These are phyloP conservation scores for Fusarium subglutinans DNA, from an alignment of 2,329 filamentous ascomycete genomes.

Conservation along the genomic window DNA sequence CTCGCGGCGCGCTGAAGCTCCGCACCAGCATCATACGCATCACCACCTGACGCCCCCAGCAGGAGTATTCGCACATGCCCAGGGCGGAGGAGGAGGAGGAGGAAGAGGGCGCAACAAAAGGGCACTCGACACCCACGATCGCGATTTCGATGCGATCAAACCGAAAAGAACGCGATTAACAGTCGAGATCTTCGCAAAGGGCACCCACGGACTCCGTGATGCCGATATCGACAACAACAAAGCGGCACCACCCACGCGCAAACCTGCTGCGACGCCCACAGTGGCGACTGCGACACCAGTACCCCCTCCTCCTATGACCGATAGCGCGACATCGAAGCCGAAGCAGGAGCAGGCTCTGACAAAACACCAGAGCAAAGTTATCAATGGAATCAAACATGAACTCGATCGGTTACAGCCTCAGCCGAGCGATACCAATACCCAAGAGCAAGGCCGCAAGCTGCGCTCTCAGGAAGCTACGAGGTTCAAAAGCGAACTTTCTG, in stretches of 20 bases:
- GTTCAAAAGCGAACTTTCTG: conserved; percentile 89
- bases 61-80: conserved; percentile 45
- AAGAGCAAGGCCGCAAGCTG: conserved; percentile 77
- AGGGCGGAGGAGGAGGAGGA: conserved; percentile 50
- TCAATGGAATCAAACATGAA: conserved; percentile 70
- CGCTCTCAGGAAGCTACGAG: conserved; percentile 86
- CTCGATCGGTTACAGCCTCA: conserved; percentile 64
- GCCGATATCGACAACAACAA: conserved; percentile 38
- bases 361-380: conserved; percentile 66
- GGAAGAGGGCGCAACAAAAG: conserved; percentile 56
- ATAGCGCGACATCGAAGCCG: conserved; percentile 21
- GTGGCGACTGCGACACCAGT: conserved; percentile 32
- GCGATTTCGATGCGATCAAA: conserved; percentile 56
- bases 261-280: conserved; percentile 35
- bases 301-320: conserved; percentile 24
- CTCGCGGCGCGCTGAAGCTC: conserved; percentile 59
- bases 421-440: conserved; percentile 54
- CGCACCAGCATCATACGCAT: conserved; percentile 50
- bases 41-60: conserved; percentile 44
- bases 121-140: conserved; percentile 55
- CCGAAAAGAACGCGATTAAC: conserved; percentile 62
- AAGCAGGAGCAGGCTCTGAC: conserved; percentile 49
- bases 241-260: conserved; percentile 41
- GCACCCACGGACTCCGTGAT: conserved; percentile 39
- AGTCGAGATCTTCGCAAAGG: conserved; percentile 59